phyloP scores from a whole-genome alignment of 1,139 yeast genomes.

The Geotrichum bryndzae region DNA sequence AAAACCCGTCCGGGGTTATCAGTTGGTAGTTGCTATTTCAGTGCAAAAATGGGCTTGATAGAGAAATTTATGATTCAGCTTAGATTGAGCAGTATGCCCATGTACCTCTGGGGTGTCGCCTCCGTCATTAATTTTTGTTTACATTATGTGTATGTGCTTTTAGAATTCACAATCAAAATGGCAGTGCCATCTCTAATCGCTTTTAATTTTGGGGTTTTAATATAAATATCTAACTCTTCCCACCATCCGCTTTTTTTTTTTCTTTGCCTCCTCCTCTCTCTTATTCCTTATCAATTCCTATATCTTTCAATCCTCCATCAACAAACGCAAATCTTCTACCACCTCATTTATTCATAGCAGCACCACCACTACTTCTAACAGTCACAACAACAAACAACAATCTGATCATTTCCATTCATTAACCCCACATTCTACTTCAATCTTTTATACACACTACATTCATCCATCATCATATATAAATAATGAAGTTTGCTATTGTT shows the following conservation, averaged over 20 bases:
- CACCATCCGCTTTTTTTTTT: neutral
- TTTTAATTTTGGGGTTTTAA: neutral
- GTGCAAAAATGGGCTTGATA: neutral
- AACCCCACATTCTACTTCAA: neutral
- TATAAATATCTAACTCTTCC: neutral
- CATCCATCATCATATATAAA: neutral
- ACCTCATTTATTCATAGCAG: neutral
- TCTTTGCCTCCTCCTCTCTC: neutral
- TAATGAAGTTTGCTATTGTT: conserved; percentile 34
- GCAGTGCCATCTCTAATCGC: neutral
- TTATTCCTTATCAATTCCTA: neutral
- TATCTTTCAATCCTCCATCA: neutral
- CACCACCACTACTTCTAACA: neutral
- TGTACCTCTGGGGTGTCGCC: neutral
- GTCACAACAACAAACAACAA: neutral
- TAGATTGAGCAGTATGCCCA: neutral
- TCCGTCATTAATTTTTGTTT: neutral
- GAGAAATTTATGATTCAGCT: neutral
- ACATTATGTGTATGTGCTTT: neutral
- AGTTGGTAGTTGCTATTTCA: neutral
- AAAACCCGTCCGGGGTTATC: neutral
- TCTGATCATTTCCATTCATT: neutral
- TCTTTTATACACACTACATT: neutral
- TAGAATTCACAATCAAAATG: neutral
- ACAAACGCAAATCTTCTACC: neutral